A percentile compares a stretch with the other conserved stretches of the same genome.
phyloP scores from a whole-genome alignment of 2,329 filamentous ascomycete species.

The Trichoderma hamatum region DNA sequence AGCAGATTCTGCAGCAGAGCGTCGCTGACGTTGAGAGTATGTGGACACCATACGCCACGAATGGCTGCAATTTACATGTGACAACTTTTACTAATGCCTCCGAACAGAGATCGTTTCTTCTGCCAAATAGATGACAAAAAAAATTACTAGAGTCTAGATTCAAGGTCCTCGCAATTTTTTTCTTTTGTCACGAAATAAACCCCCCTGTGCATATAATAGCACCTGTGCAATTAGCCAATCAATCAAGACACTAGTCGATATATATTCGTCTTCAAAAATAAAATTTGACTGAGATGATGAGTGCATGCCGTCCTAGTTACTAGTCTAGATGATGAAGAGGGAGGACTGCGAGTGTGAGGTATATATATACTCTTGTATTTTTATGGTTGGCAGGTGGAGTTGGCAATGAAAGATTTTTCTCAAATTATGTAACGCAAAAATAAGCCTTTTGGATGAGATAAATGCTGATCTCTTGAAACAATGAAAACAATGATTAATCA shows the following conservation, averaged over 20 bases:
- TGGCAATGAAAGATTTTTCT: not conserved
- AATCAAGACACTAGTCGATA: constrained; percentile 43
- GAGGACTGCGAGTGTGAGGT: constrained; percentile 16
- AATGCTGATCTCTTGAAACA: not conserved
- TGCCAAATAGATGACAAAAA: constrained; percentile 58
- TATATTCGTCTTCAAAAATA: constrained; percentile 12
- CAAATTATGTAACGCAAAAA: too few relatives aligned
- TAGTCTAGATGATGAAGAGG: not conserved
- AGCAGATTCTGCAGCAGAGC: constrained; percentile 98
- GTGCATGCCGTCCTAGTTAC: constrained; percentile 22
- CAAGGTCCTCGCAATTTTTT: constrained; percentile 49
- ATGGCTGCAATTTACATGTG: not conserved
- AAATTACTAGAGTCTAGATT: constrained; percentile 41
- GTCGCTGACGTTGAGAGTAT: constrained; percentile 94
- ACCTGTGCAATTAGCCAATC: constrained; percentile 63
- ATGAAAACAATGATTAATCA: not conserved
- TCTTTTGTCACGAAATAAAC: constrained; percentile 53
- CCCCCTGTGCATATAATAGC: constrained; percentile 59
- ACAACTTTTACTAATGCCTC: constrained; percentile 39
- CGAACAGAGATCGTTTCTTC: constrained; percentile 64
- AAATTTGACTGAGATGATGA: constrained; percentile 22
- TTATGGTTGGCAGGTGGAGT: not conserved
- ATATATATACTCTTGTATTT: constrained; percentile 14
- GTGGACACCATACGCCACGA: constrained; percentile 26
- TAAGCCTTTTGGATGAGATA: not conserved